These are phyloP conservation scores for Quercus parvula DNA, from an alignment of 306 rosid species.

Conservation along the genomic window DNA sequence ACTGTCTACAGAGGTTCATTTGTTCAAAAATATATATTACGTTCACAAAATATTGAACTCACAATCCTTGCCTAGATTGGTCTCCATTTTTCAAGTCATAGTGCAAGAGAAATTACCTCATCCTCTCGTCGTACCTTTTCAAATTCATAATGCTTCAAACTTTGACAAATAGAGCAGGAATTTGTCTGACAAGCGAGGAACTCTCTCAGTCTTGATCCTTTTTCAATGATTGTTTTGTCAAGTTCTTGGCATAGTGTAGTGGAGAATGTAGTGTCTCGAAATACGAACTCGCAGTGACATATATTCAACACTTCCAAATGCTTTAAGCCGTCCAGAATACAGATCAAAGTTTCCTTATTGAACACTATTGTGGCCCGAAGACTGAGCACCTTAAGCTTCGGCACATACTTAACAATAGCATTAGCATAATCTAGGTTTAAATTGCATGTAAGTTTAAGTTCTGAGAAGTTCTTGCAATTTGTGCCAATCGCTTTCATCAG, in stretches of 20 bases:
- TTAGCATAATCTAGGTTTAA: neutral
- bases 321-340: neutral
- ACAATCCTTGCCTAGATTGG: too few relatives aligned
- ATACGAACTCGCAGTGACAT: slow-evolving; percentile 8
- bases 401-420: neutral
- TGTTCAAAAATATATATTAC: too few relatives aligned
- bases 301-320: slow-evolving; percentile 23
- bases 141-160: neutral
- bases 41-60: too few relatives aligned
- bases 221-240: neutral
- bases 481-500: too few relatives aligned
- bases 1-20: too few relatives aligned
- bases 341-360: slow-evolving; percentile 6
- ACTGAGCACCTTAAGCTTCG: slow-evolving; percentile 22
- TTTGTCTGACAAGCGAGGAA: neutral
- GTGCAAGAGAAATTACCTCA: neutral
- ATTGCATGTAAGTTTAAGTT: slow-evolving; percentile 10
- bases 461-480: neutral
- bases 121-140: slow-evolving; percentile 3
- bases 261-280: too few relatives aligned
- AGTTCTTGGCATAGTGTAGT: neutral
- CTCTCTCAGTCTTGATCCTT: neutral
- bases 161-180: neutral
- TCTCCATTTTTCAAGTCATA: neutral
- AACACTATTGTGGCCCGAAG: neutral